These are phyloP conservation scores for Blepharisma japonicum DNA, from an alignment of 73 alveolate genomes.

Conservation along the genomic window DNA sequence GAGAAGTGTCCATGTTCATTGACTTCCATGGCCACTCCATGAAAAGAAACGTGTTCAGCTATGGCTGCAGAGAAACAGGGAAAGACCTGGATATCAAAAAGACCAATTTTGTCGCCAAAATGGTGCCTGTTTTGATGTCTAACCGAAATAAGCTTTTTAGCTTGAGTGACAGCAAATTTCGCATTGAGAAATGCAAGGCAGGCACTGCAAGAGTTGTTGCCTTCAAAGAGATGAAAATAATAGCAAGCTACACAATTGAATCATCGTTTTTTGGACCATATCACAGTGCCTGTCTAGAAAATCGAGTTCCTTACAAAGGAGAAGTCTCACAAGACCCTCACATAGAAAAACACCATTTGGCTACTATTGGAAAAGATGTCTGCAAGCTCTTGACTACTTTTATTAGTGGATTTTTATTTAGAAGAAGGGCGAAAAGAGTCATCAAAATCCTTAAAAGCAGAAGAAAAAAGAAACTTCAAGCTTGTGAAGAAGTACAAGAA, in stretches of 20 bases:
- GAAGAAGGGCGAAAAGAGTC: neutral
- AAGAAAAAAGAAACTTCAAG: too few relatives aligned
- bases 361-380: constrained; percentile 13
- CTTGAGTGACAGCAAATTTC: constrained; percentile 83
- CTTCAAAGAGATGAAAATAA: constrained; percentile 83
- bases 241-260: constrained; percentile 85
- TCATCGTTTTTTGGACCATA: constrained; percentile 93
- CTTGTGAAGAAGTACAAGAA: too few relatives aligned
- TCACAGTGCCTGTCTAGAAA: neutral
- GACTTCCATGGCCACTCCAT: constrained; percentile 99
- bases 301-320: neutral
- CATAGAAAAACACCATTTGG: neutral
- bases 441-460: too few relatives aligned
- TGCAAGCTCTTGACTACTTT: neutral
- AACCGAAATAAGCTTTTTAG: constrained; percentile 79
- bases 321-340: neutral
- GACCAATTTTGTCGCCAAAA: constrained; percentile 62
- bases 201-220: constrained; percentile 91
- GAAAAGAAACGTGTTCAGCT: constrained; percentile 47
- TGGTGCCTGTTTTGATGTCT: constrained; percentile 82
- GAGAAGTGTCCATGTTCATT: constrained; percentile 94
- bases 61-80: constrained; percentile 20
- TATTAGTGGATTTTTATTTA: neutral
- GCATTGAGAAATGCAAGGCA: constrained; percentile 84
- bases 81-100: neutral